Evolutionary conservation across 2,329 filamentous ascomycete genomes (phyloP).

Genomic region (Biscogniauxia sp.): DNA sequence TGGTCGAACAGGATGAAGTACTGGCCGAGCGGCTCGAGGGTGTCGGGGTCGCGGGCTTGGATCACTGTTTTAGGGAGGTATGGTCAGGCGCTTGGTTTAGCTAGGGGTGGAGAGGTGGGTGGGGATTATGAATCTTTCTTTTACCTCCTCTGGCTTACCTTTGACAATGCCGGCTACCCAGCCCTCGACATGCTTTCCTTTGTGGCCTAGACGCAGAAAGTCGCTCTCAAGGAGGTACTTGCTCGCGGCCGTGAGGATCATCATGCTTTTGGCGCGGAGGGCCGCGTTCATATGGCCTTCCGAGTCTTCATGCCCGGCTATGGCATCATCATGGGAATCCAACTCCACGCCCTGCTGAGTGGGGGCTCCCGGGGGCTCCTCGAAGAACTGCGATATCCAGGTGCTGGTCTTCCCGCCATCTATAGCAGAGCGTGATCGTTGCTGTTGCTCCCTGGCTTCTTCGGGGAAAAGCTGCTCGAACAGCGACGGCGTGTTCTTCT

Average conservation of each 20-base stretch:
- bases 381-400: conserved; percentile 6
- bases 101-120: conserved; percentile 5
- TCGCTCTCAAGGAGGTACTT: conserved; percentile 63
- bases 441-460: conserved; percentile 32
- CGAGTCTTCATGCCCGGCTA: not conserved
- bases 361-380: conserved; percentile 9
- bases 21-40: conserved; percentile 59
- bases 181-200: conserved; percentile 61
- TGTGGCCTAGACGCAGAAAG: conserved; percentile 65
- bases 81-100: not conserved
- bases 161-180: conserved; percentile 65
- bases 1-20: conserved; percentile 71
- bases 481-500: conserved; percentile 28
- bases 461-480: conserved; percentile 56
- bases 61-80: conserved; percentile 44
- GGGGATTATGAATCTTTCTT: not conserved
- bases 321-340: not conserved
- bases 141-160: conserved; percentile 37
- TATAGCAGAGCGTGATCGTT: too few relatives aligned
- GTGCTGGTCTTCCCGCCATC: not conserved
- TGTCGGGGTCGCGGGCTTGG: conserved; percentile 61
- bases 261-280: conserved; percentile 33
- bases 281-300: not conserved
- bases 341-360: conserved; percentile 5
- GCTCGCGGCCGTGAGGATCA: conserved; percentile 59